Evolutionary conservation across 768 basidiomycete genomes (phyloP), one percentile per base, ranked within the genome.

Genomic region (Crucibulum laeve): DNA sequence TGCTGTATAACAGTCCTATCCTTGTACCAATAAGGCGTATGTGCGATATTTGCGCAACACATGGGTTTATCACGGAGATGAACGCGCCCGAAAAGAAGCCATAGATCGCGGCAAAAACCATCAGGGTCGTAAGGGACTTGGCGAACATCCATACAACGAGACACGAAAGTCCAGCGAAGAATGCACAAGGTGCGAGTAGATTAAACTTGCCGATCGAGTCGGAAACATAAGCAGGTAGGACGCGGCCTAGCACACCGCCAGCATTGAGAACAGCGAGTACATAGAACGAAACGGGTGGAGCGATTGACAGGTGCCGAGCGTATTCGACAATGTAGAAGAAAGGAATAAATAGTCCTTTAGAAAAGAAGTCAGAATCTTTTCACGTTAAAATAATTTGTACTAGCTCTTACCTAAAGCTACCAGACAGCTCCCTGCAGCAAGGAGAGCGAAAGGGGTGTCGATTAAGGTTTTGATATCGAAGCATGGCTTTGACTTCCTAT

Each of bases 311-410:
- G 33, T 69, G 70, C 43, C 67, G 64, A 15, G 82, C 66, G 57
- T 80, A 85, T 39, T 76, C 71, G 17, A 77, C 74, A 42, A 88
- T 77, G 64, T 79, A 88, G 56, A 85, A 82, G 58, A 77, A 81
- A 5, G 85, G 85, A 18, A 79, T 80, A 61, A 84, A 87, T 3
- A 86, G 62, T 21, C 84, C 85, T 87, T 51, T 10, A 23, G 24
- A 37, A 24, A n/a, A 15, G 13, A 14, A 4, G 15, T 14, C 25
- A 28, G 23, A 5, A 15, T 44, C 5, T n/a, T 11, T 19, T 6
- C 24, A 13, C n/a, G 8, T 18, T 5, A 34, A 21, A 30, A 21
- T 25, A 26, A 32, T 28, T 49, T 21, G 4, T 7, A 34, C 30
- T 33, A 37, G 32, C 33, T 52, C 77, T 34, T 49, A 84, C 84